Base-by-base conservation (phyloP, 345 rosid species). In the Sonneratia alba region DNA sequence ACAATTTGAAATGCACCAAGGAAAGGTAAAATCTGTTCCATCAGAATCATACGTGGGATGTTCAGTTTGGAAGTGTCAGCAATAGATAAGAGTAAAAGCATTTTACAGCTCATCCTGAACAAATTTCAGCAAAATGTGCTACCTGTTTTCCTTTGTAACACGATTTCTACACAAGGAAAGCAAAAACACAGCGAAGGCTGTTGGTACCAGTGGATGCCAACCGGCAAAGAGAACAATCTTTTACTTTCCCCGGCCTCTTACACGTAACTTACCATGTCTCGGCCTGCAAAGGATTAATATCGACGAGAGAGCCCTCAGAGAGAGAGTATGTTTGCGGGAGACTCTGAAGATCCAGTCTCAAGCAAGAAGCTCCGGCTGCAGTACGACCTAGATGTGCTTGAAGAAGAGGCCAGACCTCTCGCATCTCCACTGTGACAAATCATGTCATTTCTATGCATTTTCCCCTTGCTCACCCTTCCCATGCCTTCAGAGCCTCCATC, bases 381-480 rank as follows among this genome's bases (percentile, higher is more conserved):
- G 84, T 87, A 87, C 19, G 97, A 94, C 81, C 96, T 84, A 36
- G 97, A 82, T 65, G 98, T 94, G 73, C 97, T 90, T 6, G 98
- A 90, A 15, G 98, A 91, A 75, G 97, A 91, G 51, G 97, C 89
- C 70, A 88, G 83, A 84, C 78, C 76, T 70, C 90, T 85, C 53
- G 76, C 92, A 74, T 93, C 97, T 5, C 86, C 87, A 6, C 88
- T 87, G 75, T 85, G 79, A 66, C 82, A 88, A 32, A 78, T 73
- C 0, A 75, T 75, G 57, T 87, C 90, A 37, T 83, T 83, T 82
- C 80, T 83, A 36, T 78, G 85, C 45, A 79, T 75, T 77, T 89
- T 86, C 68, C 89, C 87, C 74, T 83, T 80, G 64, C 87, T 85
- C 27, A 53, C 76, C 73, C 91, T 78, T 76, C 88, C 92, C 75